Conservation (phyloP, 192 early-diverging fungal genomes). For the Coemansia sp. region DNA sequence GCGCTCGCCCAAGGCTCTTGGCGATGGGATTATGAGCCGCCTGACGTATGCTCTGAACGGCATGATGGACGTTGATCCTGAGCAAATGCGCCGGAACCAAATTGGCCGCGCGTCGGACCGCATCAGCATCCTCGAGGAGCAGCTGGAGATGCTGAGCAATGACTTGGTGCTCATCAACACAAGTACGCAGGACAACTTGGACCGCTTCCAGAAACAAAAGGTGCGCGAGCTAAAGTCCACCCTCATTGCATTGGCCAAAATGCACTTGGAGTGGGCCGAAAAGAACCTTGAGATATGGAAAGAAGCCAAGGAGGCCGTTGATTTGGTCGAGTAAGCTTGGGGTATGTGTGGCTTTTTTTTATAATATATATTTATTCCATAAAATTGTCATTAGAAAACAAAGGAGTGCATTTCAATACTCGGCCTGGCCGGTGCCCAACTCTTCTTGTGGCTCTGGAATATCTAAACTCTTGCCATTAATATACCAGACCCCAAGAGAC, state of each 20-base stretch:
- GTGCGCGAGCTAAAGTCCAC: conserved; percentile 79
- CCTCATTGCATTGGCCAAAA: conserved; percentile 70
- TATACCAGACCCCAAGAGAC: no score
- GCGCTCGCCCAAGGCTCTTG: conserved; percentile 35
- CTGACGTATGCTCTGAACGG: conserved; percentile 73
- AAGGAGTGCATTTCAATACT: no score
- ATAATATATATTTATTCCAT: neutral
- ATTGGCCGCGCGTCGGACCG: conserved; percentile 84
- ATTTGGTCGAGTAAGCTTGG: conserved; percentile 23
- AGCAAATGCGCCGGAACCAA: conserved; percentile 79
- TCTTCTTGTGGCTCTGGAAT: no score
- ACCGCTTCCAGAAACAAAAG: conserved; percentile 94
- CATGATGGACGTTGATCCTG: conserved; percentile 94
- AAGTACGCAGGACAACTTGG: conserved; percentile 84
- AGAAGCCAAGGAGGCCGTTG: conserved; percentile 50
- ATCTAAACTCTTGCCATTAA: no score
- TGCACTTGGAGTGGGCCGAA: conserved; percentile 69
- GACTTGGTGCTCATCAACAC: conserved; percentile 76
- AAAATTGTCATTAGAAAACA: no score
- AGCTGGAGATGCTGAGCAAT: conserved; percentile 65
- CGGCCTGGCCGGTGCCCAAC: no score
- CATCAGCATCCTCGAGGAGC: conserved; percentile 75
- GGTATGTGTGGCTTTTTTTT: no score
- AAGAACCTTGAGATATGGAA: conserved; percentile 57
- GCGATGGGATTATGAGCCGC: conserved; percentile 53